Percentiles rank a stretch among this genome's conserved stretches.
Evolutionary conservation across 495 filamentous ascomycete species (phyloP).

Genomic region (Penicillium canescens): DNA sequence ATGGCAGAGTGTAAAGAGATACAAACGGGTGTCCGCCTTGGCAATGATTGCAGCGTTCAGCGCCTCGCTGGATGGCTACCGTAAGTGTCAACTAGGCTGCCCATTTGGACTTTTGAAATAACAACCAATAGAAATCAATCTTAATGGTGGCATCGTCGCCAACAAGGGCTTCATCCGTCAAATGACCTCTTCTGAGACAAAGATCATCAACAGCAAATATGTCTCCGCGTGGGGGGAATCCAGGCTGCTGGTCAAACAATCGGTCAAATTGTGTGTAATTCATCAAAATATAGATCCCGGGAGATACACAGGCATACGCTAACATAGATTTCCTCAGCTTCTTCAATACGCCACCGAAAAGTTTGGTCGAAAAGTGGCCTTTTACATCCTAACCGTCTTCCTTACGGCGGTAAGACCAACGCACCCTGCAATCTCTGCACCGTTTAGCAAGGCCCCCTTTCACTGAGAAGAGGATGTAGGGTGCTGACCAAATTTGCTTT

Average conservation of each 20-base stretch:
- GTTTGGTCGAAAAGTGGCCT: constrained; percentile 30
- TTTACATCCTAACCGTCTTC: constrained; percentile 14
- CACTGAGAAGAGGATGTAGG: no score
- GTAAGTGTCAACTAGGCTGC: no score
- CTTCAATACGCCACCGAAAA: constrained; percentile 34
- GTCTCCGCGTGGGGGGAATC: constrained; percentile 43
- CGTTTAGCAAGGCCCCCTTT: no score
- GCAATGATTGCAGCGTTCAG: no score
- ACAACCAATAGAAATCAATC: constrained; percentile 41
- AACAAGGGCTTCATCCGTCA: constrained; percentile 43
- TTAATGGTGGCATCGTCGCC: constrained; percentile 39
- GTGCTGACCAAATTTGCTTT: constrained; percentile 29
- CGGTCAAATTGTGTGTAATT: constrained; percentile 30
- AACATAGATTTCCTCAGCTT: constrained; percentile 10
- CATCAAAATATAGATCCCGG: no score
- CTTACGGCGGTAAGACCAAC: no score
- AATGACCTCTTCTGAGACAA: constrained; percentile 28
- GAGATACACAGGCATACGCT: no score
- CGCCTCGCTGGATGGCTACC: no score
- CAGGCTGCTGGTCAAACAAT: constrained; percentile 40
- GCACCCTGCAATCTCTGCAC: no score
- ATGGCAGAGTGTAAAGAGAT: no score
- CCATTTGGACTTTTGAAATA: no score
- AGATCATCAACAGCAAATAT: constrained; percentile 34
- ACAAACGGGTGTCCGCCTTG: no score